Percentiles rank a stretch among this genome's conserved stretches.
Evolutionary conservation across 495 filamentous ascomycete species (phyloP).

Genomic region (Margaritispora aquatica): DNA sequence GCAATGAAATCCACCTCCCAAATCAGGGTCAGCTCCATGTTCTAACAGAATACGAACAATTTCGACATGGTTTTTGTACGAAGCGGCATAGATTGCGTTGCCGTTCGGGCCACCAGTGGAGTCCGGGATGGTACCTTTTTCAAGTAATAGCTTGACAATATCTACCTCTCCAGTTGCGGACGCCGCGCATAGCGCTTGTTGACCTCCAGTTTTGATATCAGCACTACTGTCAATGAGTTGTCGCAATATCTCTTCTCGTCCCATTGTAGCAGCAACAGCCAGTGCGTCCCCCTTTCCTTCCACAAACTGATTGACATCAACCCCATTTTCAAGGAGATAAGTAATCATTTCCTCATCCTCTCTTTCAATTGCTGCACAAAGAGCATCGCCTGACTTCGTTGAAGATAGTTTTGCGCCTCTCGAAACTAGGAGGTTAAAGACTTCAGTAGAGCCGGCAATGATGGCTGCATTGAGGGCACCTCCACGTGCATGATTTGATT

Average conservation of each 20-base stretch:
- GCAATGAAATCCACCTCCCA: not conserved
- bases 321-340: not conserved
- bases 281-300: conserved; percentile 17
- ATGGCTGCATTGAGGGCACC: not conserved
- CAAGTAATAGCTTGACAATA: not conserved
- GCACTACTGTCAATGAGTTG: conserved; percentile 22
- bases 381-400: not conserved
- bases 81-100: conserved; percentile 26
- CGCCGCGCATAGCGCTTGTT: not conserved
- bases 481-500: not conserved
- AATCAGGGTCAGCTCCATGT: conserved; percentile 15
- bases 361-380: conserved; percentile 1
- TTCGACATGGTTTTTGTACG: conserved; percentile 16
- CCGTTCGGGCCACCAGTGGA: conserved; percentile 2
- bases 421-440: not conserved
- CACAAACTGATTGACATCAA: not conserved
- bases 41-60: conserved; percentile 22
- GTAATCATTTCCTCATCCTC: not conserved
- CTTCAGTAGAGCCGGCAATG: not conserved
- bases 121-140: not conserved
- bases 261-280: not conserved
- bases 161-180: not conserved
- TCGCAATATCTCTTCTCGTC: conserved; percentile 16
- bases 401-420: not conserved
- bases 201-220: conserved; percentile 1